Percentiles rank a stretch among this genome's conserved stretches.
phyloP scores from a whole-genome alignment of 179 eudicot species.

The Pouteria campechiana region DNA sequence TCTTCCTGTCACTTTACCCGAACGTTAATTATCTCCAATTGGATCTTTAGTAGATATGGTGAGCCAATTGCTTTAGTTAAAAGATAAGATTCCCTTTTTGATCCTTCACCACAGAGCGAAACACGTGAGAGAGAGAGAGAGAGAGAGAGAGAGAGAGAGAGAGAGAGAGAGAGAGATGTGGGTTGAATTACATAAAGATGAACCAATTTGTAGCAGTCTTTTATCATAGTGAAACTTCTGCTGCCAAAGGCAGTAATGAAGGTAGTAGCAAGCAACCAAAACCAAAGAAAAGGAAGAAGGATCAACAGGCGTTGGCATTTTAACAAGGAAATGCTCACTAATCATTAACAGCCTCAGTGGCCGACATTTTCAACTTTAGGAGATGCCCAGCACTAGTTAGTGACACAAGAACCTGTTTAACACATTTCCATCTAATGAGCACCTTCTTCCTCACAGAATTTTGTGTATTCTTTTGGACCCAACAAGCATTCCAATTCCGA shows the following conservation, averaged over 20 bases:
- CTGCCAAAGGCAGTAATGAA: background rate
- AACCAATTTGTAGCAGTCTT: background rate
- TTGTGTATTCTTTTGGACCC: conserved; percentile 77
- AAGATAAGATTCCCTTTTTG: background rate
- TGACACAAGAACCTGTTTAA: background rate
- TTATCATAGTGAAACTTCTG: background rate
- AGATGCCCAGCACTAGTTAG: conserved; percentile 6
- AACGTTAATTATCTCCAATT: no score
- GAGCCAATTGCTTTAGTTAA: no score
- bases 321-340: background rate
- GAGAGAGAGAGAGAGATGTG: background rate
- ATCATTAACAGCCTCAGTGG: conserved; percentile 2
- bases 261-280: background rate
- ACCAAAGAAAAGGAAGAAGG: background rate
- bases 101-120: background rate
- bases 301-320: background rate
- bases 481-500: conserved; percentile 66
- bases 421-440: conserved; percentile 25
- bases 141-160: background rate
- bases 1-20: no score
- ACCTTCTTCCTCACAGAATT: conserved; percentile 93
- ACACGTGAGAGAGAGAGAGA: background rate
- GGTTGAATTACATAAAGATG: background rate
- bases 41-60: no score
- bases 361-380: no score